These are phyloP conservation scores for Byssothecium circinans DNA, from an alignment of 2,329 filamentous ascomycete species.

Conservation along the genomic window DNA sequence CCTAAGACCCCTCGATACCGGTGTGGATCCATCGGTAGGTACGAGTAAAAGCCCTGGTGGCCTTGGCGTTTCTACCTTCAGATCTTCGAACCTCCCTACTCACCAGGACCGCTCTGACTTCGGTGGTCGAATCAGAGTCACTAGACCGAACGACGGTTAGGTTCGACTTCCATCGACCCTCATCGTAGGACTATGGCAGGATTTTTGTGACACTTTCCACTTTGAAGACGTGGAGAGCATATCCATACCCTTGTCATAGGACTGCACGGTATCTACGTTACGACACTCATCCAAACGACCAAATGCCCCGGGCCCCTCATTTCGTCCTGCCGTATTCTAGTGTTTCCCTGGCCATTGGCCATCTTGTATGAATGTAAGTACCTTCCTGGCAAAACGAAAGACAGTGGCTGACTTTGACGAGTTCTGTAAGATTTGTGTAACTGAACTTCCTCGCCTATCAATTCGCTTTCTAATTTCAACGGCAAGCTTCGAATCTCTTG, in stretches of 20 bases:
- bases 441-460: background rate
- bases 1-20: conserved; percentile 3
- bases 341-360: background rate
- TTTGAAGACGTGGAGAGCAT: no score
- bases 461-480: no score
- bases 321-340: no score
- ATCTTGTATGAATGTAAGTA: background rate
- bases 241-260: no score
- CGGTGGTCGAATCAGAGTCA: background rate
- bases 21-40: background rate
- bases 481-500: background rate
- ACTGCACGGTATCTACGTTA: no score
- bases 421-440: background rate
- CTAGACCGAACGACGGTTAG: background rate
- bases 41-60: background rate
- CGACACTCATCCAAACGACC: no score
- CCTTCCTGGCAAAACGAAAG: background rate
- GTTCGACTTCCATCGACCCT: background rate
- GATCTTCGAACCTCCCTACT: background rate
- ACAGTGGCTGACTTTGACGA: background rate
- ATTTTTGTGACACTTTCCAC: background rate
- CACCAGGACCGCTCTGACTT: background rate
- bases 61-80: background rate
- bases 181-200: background rate
- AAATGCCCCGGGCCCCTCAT: no score